Evolutionary conservation across 176 grass and related monocot species (phyloP), one percentile per base, ranked within the genome.

Genomic region (Calamus simplicifolius): DNA sequence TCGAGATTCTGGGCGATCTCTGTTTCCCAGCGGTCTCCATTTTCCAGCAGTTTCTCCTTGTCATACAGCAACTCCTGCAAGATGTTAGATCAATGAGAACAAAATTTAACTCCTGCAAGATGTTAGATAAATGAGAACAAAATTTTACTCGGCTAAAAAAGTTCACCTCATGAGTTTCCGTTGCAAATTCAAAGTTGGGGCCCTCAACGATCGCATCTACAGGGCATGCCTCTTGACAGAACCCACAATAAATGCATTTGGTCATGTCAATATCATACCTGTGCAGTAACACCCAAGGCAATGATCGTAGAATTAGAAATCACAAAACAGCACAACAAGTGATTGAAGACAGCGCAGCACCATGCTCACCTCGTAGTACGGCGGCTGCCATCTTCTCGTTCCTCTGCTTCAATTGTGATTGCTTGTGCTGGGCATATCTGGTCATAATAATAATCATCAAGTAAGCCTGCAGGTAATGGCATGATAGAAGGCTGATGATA

Each of bases 201-300:
- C 93, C 93, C 69, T 98, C 93, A 10, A 98, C 93, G 53, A 98
- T 98, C 56, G 93, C 93, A 85, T 98, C 93, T 2, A 98, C 93
- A 61, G 93, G 93, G 59, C 93, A 98, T 18, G 93, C 93, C 68
- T 98, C 93, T 66, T 98, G 93, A 70, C 93, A 98, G 76, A 92
- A 98, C 38, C 93, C 93, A 54, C 93, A 98, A 63, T 98, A 98
- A 59, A 98, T 98, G 78, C 93, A 98, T 74, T 98, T 98, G 21
- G 93, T 98, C 93, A 98, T 98, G 70, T 98, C 93, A 70, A 98
- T 98, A 66, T 98, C 93, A 35, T 35, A 35, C 31, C 31, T 35
- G 31, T 35, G 31, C 31, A 10, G 31, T 10, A 35, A 35, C 31
- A 35, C 31, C 31, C 31, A 35, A 35, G 2, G 6, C 31, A 35